Evolutionary conservation across 1,284 basidiomycete species (phyloP).

Genomic region (Mycosarcoma mackinlayi): DNA sequence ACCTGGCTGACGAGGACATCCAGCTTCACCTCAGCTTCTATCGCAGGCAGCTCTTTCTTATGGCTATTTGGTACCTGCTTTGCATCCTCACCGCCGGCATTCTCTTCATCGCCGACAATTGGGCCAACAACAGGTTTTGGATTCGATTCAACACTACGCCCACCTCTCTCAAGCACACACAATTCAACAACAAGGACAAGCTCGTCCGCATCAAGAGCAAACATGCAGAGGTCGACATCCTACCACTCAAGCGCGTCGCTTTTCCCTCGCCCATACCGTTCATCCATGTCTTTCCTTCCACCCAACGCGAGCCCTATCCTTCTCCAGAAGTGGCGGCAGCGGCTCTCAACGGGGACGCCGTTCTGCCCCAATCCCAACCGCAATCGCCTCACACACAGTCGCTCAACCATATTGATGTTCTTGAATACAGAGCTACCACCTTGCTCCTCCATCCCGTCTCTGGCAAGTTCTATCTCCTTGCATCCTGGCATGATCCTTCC

Average conservation of each 20-base stretch:
- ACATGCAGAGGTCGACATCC: constrained; percentile 40
- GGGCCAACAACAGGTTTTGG: constrained; percentile 48
- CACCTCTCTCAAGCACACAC: not conserved
- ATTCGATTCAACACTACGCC: constrained; percentile 35
- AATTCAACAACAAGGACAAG: constrained; percentile 17
- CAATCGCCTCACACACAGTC: not conserved
- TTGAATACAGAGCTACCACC: constrained; percentile 42
- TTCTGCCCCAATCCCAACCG: not conserved
- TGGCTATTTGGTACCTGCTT: constrained; percentile 39
- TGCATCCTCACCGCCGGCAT: constrained; percentile 50
- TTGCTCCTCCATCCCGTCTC: constrained; percentile 41
- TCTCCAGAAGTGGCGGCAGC: constrained; percentile 23
- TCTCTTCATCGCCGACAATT: constrained; percentile 38
- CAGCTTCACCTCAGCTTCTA: constrained; percentile 48
- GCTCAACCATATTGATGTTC: constrained; percentile 25
- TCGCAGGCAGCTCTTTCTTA: constrained; percentile 14
- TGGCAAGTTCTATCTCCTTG: constrained; percentile 37
- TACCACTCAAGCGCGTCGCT: constrained; percentile 33
- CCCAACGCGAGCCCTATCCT: constrained; percentile 15
- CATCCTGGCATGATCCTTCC: constrained; percentile 36
- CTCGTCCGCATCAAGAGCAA: constrained; percentile 47
- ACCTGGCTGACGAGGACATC: constrained; percentile 47
- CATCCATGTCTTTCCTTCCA: constrained; percentile 24
- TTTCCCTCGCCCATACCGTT: constrained; percentile 21
- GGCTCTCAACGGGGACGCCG: constrained; percentile 8